Conservation (phyloP, 1,284 basidiomycete genomes). For the Exobasidium cylindrosporum region DNA sequence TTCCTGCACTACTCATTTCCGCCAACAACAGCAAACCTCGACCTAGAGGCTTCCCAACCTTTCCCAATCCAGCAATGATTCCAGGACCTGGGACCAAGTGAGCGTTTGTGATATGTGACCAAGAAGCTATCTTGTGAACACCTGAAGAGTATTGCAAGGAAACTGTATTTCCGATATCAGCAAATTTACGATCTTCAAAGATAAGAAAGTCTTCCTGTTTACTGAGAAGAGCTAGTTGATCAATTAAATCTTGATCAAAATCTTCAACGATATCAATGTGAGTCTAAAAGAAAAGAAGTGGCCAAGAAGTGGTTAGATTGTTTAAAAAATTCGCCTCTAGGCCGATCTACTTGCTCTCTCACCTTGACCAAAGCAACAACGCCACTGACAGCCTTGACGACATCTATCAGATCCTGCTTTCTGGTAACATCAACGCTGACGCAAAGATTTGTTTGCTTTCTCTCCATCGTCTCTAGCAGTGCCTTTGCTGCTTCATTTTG, state of each 20-base stretch:
- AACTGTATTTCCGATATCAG: conserved; percentile 98
- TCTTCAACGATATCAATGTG: conserved; percentile 64
- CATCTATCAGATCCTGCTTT: conserved; percentile 73
- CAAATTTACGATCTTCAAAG: conserved; percentile 98
- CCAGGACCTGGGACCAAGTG: conserved; percentile 89
- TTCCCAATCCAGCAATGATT: conserved; percentile 80
- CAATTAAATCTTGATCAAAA: conserved; percentile 61
- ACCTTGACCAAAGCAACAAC: conserved; percentile 87
- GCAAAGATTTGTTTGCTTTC: conserved; percentile 87
- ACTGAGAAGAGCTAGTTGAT: conserved; percentile 70
- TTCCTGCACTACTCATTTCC: conserved; percentile 92
- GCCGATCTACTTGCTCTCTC: conserved; percentile 1
- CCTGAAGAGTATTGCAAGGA: conserved; percentile 90
- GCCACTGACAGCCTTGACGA: conserved; percentile 83
- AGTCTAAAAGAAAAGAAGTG: conserved; percentile 73
- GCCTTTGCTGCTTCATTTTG: conserved; percentile 42
- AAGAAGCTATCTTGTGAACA: conserved; percentile 86
- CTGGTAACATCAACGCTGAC: conserved; percentile 93
- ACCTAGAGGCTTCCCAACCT: conserved; percentile 77
- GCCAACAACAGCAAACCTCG: conserved; percentile 87
- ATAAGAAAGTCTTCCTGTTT: conserved; percentile 87
- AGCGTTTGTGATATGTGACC: conserved; percentile 97
- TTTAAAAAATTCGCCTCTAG: not conserved
- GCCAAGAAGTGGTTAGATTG: not conserved
- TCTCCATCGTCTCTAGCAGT: conserved; percentile 76